Evolutionary conservation across 805 yeast genomes (phyloP), one percentile per base, ranked within the genome.

Genomic region (Allodekkera sacchari): DNA sequence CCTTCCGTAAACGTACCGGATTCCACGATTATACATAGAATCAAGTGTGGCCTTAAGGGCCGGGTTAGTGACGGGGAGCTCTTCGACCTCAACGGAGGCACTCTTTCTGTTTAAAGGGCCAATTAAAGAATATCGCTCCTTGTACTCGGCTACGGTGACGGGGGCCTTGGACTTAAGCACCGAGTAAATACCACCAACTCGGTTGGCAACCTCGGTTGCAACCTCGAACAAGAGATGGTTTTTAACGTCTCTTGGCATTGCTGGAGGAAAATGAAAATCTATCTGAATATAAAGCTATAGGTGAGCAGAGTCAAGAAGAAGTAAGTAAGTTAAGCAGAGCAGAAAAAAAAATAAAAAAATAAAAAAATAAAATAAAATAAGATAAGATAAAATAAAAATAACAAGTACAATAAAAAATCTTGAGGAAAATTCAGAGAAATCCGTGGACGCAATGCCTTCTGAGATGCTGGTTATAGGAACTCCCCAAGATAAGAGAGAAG

Each of bases 181-280:
- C 6, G 97, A 88, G 63, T 89, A 89, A 55, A 89, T 89, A 22
- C 98, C 98, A 31, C 98, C 98, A 15, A 89, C 97, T 48, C 94
- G 70, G 64, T 92, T 88, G 48, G 97, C 97, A 31, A 89, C 96
- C 56, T 89, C 98, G 2, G 98, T 89, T 39, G 97, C 95, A 27
- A 84, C 81, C 63, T 89, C 98, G 51, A 89, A 87, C 30, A 92
- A 69, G 34, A 88, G 65, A 53, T 85, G 96, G 55, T 83, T 79
- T 48, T 80, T 74, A 39, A 89, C 77, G 64, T 85, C 95, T 61
- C 97, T 74, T 19, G 81, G 63, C 85, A 81, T 80, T 30, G 14
- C 22, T 18, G 11, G n/a, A 5, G 12, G 21, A 11, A 18, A 10
- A n/a, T n/a, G 25, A 11, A 23, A 7, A 14, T n/a, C 25, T 23